Evolutionary conservation across 371 early-diverging fungal species (phyloP), one percentile per base, ranked within the genome.

Genomic region (Mucor irregularis): DNA sequence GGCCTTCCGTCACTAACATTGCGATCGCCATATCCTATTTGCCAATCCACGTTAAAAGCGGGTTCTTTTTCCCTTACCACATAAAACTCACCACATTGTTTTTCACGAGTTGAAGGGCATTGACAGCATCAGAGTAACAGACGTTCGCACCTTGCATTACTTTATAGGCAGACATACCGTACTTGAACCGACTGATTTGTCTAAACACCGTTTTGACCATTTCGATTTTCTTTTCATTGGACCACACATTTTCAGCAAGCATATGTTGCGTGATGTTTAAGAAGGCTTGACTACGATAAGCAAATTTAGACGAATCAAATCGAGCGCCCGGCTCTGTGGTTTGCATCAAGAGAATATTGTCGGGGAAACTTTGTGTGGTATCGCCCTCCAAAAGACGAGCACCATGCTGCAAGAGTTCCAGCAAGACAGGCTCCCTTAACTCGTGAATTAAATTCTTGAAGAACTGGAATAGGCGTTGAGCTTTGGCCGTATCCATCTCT

Each of bases 191-290:
- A 39, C 64, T 60, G 13, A 84, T 75, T 49, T 84, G 85, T 39
- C 60, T 64, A 46, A 76, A 70, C 22, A 82, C 57, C 14, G 71
- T 66, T 56, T 80, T 81, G 11, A 82, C 71, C 7, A 82, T 57
- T 2, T 70, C 74, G 17, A 84, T 81, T 48, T 81, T 76, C 44
- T 73, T 74, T 24, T 69, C 73, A 10, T 65, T 62, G 0, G 60
- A 53, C 79, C 79, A 78, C 0, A 69, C 64, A 35, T 74, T 69
- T 51, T 82, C 80, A n/a, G 74, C 74, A 51, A 81, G 52, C 45
- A 84, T 60, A 21, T 77, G 73, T 34, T 81, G 82, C 68, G 80
- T 80, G 17, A 84, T 72, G 42, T 74, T 71, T 24, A 77, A 67
- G 51, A 82, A 84, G 1, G 81, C 74, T 30, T 75, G 71, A 19